Percentiles rank a stretch among this genome's conserved stretches.
These are phyloP conservation scores for Fusarium xylarioides DNA, from an alignment of 2,329 filamentous ascomycete genomes.

Conservation along the genomic window DNA sequence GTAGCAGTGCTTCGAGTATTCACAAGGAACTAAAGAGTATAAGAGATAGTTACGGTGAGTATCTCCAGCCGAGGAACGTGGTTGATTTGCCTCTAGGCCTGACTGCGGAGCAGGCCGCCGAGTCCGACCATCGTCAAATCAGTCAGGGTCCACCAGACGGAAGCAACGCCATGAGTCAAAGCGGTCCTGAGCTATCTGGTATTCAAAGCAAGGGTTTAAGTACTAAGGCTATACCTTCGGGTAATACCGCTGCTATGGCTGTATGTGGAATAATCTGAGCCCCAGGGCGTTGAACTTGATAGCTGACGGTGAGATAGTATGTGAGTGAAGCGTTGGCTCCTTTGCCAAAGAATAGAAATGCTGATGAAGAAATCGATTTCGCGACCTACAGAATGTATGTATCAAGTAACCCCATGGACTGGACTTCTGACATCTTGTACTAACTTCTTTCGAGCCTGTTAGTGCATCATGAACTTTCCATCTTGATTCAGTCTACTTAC, in stretches of 20 bases:
- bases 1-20: background rate
- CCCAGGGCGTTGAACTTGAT: background rate
- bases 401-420: rapidly evolving
- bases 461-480: background rate
- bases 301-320: background rate
- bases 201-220: background rate
- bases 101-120: background rate
- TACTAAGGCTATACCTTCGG: background rate
- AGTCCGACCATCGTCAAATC: background rate
- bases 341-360: too few relatives aligned
- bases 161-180: background rate
- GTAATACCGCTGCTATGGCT: background rate
- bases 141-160: background rate
- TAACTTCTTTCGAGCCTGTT: background rate
- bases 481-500: background rate
- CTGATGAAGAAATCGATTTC: background rate
- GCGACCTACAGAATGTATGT: background rate
- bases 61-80: background rate
- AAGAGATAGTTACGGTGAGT: background rate
- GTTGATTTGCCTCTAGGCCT: background rate
- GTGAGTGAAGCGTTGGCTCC: background rate
- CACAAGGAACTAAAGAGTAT: background rate
- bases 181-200: background rate
- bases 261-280: background rate
- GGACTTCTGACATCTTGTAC: rapidly evolving